Percentiles rank a stretch among this genome's conserved stretches.
phyloP scores from a whole-genome alignment of 495 filamentous ascomycete species.

The Penicillium chermesinum region DNA sequence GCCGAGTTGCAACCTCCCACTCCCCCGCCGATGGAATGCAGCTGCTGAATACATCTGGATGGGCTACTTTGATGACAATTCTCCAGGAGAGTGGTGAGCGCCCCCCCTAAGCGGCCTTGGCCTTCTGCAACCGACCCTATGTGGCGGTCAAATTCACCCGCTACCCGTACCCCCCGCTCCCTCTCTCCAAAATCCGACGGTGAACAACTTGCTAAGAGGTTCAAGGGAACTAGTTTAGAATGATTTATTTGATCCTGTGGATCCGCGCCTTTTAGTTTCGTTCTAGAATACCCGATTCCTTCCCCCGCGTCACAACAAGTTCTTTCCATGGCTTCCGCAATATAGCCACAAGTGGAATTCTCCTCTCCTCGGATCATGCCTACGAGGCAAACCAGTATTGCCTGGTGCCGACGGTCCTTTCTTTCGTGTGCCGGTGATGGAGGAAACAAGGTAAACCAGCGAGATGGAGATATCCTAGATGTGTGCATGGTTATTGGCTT shows the following conservation, averaged over 20 bases:
- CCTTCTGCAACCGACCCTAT: conserved; percentile 37
- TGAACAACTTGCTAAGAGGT: conserved; percentile 95
- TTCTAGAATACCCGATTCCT: not conserved
- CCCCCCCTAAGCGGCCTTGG: conserved; percentile 74
- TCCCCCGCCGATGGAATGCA: conserved; percentile 74
- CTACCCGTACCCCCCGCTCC: conserved; percentile 30
- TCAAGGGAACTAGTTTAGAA: conserved; percentile 95
- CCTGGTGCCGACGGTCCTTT: too few relatives aligned
- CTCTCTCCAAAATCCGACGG: conserved; percentile 44
- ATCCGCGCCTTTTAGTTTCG: conserved; percentile 8
- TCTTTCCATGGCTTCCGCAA: too few relatives aligned
- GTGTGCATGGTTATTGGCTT: too few relatives aligned
- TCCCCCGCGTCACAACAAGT: too few relatives aligned
- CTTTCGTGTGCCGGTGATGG: too few relatives aligned
- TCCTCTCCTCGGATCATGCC: too few relatives aligned
- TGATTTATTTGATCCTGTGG: conserved; percentile 26
- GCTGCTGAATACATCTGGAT: conserved; percentile 77
- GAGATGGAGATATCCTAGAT: too few relatives aligned
- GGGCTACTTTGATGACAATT: conserved; percentile 89
- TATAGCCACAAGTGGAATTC: too few relatives aligned
- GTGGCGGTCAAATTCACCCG: conserved; percentile 20
- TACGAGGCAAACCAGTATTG: too few relatives aligned
- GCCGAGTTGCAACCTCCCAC: conserved; percentile 71
- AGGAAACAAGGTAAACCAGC: too few relatives aligned
- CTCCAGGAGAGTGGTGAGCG: conserved; percentile 95